phyloP scores from a whole-genome alignment of 2,329 filamentous ascomycete genomes.

The Coniochaeta pulveracea region DNA sequence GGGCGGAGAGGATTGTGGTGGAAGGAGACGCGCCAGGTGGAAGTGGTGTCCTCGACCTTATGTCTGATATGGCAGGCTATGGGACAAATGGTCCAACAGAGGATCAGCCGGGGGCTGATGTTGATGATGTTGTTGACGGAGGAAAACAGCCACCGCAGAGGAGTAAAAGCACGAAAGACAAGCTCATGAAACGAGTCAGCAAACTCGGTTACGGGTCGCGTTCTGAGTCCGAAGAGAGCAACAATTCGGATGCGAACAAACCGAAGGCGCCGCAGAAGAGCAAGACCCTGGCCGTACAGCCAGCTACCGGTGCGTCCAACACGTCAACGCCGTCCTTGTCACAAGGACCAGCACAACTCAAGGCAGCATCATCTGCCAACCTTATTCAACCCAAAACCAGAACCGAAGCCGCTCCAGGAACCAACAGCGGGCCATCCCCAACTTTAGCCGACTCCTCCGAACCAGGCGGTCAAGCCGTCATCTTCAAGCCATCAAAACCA shows the following conservation, averaged over 20 bases:
- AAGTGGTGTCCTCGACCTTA: conserved; percentile 35
- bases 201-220: conserved; percentile 8
- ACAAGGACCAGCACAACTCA: conserved; percentile 5
- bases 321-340: background rate
- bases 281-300: conserved; percentile 17
- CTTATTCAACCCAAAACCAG: conserved; percentile 6
- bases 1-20: conserved; percentile 59
- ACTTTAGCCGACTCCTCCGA: conserved; percentile 27
- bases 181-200: conserved; percentile 8
- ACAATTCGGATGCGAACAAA: conserved; percentile 6
- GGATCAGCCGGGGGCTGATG: conserved; percentile 11
- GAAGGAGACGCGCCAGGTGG: conserved; percentile 42
- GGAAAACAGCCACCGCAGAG: conserved; percentile 1
- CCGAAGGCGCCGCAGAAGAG: conserved; percentile 12
- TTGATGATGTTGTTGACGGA: conserved; percentile 21
- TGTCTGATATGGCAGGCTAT: conserved; percentile 40
- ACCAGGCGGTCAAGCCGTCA: conserved; percentile 58
- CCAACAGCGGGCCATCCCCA: conserved; percentile 2
- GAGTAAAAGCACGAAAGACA: conserved; percentile 13
- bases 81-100: conserved; percentile 7
- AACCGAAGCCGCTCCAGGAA: conserved; percentile 5
- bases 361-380: conserved; percentile 7
- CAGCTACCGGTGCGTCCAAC: conserved; percentile 6
- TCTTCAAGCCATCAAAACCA: conserved; percentile 61
- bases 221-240: conserved; percentile 10